Percentiles rank a stretch among this genome's conserved stretches.
Conservation (phyloP, 257 asterid species). For the Verbascum thapsus region DNA sequence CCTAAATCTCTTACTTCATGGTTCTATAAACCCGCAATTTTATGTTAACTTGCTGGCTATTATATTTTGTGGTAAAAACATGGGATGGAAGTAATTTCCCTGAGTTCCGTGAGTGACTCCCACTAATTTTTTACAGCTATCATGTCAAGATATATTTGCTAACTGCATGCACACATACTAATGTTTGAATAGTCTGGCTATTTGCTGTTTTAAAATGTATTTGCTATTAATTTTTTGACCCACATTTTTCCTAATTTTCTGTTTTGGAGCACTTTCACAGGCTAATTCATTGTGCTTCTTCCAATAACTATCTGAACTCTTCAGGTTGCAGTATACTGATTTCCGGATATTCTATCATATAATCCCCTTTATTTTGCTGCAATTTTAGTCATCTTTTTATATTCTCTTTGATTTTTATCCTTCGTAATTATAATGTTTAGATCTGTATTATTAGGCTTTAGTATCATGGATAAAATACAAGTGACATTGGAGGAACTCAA, state of each 20-base stretch:
- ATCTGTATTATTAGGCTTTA: conserved; percentile 40
- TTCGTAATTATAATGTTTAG: neutral
- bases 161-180: conserved; percentile 14
- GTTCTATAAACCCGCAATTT: neutral
- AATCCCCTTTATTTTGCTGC: neutral
- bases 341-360: neutral
- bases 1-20: neutral
- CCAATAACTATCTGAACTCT: neutral
- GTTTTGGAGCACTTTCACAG: conserved; percentile 2
- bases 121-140: conserved; percentile 1
- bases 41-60: neutral
- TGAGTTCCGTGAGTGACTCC: conserved; percentile 10
- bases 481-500: conserved; percentile 38
- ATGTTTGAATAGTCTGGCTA: neutral
- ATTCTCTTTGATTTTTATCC: neutral
- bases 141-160: conserved; percentile 7
- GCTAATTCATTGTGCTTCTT: conserved; percentile 3
- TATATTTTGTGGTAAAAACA: conserved; percentile 16
- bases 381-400: neutral
- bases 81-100: conserved; percentile 9
- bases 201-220: neutral
- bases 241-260: neutral
- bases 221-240: neutral
- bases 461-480: conserved; percentile 34
- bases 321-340: no score